Evolutionary conservation across 2,329 filamentous ascomycete genomes (phyloP).

Genomic region (Pseudogymnoascus sp.): DNA sequence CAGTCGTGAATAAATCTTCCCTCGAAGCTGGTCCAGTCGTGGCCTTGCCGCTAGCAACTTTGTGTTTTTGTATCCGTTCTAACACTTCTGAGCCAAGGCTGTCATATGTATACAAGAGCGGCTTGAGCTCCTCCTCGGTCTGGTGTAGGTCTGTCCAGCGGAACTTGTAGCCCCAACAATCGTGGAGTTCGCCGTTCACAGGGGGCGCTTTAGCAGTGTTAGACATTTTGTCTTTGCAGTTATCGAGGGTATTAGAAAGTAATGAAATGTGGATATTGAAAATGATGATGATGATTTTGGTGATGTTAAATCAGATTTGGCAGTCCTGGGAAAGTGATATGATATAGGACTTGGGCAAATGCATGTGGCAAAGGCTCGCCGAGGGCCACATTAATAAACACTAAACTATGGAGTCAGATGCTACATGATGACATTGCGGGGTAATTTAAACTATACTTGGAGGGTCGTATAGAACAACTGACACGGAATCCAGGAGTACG

Average conservation of each 20-base stretch:
- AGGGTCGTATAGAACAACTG: not conserved
- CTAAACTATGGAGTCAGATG: not conserved
- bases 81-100: constrained; percentile 59
- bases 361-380: constrained; percentile 2
- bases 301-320: not conserved
- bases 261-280: not conserved
- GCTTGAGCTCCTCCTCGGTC: constrained; percentile 50
- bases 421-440: not conserved
- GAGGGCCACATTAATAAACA: not conserved
- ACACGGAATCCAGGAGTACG: not conserved
- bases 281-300: not conserved
- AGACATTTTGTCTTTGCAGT: not conserved
- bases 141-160: constrained; percentile 61
- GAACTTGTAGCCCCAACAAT: constrained; percentile 59
- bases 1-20: constrained; percentile 56
- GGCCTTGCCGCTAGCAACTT: constrained; percentile 31
- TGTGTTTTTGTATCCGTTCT: constrained; percentile 39
- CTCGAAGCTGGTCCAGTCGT: constrained; percentile 28
- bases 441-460: not conserved
- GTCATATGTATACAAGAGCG: constrained; percentile 62
- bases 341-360: not conserved
- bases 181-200: not conserved
- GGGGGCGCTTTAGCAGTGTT: not conserved
- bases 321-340: not conserved
- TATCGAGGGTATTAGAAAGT: not conserved